A percentile compares a stretch with the other conserved stretches of the same genome.
phyloP scores from a whole-genome alignment of 2,329 filamentous ascomycete genomes.

The Arthrobotrys entomopaga region DNA sequence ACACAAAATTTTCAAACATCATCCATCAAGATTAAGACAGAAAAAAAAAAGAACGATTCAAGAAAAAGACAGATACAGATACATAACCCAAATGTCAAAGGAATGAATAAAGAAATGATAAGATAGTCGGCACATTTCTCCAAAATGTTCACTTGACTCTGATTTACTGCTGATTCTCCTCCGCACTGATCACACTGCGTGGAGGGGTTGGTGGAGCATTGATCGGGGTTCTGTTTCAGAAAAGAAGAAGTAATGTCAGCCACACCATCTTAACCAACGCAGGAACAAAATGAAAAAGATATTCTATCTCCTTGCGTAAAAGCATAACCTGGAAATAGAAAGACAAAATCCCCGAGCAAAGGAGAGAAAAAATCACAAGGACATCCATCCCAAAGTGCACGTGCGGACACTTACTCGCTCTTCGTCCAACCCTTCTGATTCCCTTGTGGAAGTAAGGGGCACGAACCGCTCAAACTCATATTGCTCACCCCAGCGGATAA shows the following conservation, averaged over 20 bases:
- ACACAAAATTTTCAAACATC: slow-evolving; percentile 1
- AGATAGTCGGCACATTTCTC: no score
- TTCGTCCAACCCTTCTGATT: slow-evolving; percentile 29
- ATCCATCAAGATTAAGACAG: slow-evolving; percentile 8
- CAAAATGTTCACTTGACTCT: neutral
- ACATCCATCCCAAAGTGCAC: slow-evolving; percentile 8
- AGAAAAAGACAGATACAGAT: slow-evolving; percentile 10
- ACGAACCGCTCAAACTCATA: neutral
- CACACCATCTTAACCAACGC: slow-evolving; percentile 2
- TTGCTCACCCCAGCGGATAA: neutral
- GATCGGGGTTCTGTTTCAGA: slow-evolving; percentile 42
- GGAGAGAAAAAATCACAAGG: neutral
- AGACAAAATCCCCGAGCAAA: slow-evolving; percentile 1
- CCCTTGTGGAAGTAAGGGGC: slow-evolving; percentile 26
- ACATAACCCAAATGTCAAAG: slow-evolving; percentile 1
- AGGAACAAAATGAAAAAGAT: slow-evolving; percentile 5
- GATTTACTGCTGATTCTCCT: slow-evolving; percentile 30
- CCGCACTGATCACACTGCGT: slow-evolving; percentile 36
- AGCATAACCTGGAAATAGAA: slow-evolving; percentile 16
- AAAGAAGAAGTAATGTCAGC: slow-evolving; percentile 16
- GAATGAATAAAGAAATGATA: neutral
- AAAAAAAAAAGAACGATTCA: neutral
- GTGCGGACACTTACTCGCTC: slow-evolving; percentile 23
- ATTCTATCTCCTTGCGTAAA: slow-evolving; percentile 9
- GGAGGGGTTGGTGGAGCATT: slow-evolving; percentile 49